These are phyloP conservation scores for Fraxinus angustifolia DNA, from an alignment of 305 asterid genomes.

Conservation along the genomic window DNA sequence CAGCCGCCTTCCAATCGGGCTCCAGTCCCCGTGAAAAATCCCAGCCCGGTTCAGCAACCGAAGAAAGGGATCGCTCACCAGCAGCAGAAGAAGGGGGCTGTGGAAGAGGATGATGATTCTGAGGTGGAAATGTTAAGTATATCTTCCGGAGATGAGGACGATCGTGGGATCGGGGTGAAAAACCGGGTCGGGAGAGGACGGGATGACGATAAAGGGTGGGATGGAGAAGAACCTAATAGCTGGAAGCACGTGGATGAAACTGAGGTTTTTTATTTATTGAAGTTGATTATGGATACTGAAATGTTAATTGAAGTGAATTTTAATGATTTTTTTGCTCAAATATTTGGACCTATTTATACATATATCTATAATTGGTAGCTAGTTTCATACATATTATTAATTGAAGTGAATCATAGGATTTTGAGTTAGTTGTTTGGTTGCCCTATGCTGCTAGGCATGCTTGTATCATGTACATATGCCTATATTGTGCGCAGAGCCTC, in stretches of 20 bases:
- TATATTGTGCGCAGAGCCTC: neutral
- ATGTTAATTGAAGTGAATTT: slow-evolving; percentile 21
- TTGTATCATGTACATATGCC: neutral
- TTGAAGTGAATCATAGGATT: neutral
- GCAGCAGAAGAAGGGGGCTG: slow-evolving; percentile 37
- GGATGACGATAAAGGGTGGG: slow-evolving; percentile 80
- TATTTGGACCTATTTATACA: neutral
- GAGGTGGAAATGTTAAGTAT: slow-evolving; percentile 97
- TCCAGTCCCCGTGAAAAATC: slow-evolving; percentile 21
- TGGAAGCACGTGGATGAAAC: slow-evolving; percentile 97
- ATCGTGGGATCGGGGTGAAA: slow-evolving; percentile 50
- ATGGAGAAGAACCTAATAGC: slow-evolving; percentile 83
- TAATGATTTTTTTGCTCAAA: neutral
- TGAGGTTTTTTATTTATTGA: slow-evolving; percentile 48
- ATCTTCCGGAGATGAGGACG: slow-evolving; percentile 98
- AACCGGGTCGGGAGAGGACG: slow-evolving; percentile 45
- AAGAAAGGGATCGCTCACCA: slow-evolving; percentile 29
- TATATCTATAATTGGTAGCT: neutral
- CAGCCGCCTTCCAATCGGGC: slow-evolving; percentile 70
- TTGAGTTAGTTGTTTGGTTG: neutral
- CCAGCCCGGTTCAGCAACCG: slow-evolving; percentile 26
- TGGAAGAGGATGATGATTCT: slow-evolving; percentile 90
- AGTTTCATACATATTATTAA: neutral
- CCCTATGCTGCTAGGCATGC: neutral
- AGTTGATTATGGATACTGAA: neutral